A percentile compares a stretch with the other conserved stretches of the same genome.
Conservation (phyloP, 2,329 filamentous ascomycete species). For the Cryoendolithus antarcticus region DNA sequence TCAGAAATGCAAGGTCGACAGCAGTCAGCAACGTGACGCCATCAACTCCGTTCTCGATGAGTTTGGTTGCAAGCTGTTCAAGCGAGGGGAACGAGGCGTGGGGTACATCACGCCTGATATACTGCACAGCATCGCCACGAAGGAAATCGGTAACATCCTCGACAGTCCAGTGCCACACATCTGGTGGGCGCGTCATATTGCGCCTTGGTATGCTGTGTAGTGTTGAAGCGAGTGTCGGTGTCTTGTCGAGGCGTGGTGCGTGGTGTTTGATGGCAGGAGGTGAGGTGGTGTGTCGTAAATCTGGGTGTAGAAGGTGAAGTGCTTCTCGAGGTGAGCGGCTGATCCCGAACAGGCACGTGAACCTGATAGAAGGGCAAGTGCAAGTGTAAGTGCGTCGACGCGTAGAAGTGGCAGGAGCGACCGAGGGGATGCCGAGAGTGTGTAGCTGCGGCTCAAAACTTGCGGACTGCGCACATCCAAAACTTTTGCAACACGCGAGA, state of each 20-base stretch:
- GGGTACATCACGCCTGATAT: conserved; percentile 15
- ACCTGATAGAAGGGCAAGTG: too few relatives aligned
- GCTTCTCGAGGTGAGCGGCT: background rate
- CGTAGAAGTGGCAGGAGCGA: background rate
- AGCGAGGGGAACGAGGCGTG: conserved; percentile 39
- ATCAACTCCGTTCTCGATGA: conserved; percentile 53
- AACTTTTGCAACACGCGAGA: background rate
- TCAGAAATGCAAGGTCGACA: conserved; percentile 36
- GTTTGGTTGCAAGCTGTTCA: conserved; percentile 36
- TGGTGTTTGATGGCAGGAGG: background rate
- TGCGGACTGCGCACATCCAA: background rate
- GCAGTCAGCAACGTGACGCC: conserved; percentile 52
- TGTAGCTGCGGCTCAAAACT: background rate
- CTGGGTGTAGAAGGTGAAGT: background rate
- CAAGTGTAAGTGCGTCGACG: too few relatives aligned
- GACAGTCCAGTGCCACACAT: conserved; percentile 65
- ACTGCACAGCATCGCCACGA: conserved; percentile 32
- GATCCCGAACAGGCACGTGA: too few relatives aligned
- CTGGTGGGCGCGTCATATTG: conserved; percentile 24
- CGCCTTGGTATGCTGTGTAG: background rate
- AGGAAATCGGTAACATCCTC: conserved; percentile 56
- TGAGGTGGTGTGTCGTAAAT: background rate
- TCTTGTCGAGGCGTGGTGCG: background rate
- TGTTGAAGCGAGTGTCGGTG: background rate
- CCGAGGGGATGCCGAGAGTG: background rate